Conservation (phyloP, 495 filamentous ascomycete genomes). For the Trichodelitschia bisporula region DNA sequence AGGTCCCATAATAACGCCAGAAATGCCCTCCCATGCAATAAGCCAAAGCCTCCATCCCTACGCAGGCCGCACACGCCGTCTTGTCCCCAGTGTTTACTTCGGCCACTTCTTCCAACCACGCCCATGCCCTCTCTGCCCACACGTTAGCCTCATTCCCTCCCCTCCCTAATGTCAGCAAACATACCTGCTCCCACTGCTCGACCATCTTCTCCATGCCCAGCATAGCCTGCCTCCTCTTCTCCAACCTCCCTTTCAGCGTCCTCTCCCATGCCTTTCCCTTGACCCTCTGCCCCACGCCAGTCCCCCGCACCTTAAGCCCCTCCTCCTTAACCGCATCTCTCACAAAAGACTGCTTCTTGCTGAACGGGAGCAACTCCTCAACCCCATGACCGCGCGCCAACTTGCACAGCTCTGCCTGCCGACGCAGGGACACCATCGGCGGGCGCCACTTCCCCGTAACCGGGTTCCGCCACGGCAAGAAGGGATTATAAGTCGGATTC, state of each 20-base stretch:
- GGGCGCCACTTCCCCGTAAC: conserved; percentile 53
- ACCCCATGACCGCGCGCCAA: conserved; percentile 57
- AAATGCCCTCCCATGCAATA: too few relatives aligned
- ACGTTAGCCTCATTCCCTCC: background rate
- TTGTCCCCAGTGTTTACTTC: too few relatives aligned
- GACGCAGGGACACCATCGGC: conserved; percentile 55
- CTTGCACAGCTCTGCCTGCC: conserved; percentile 83
- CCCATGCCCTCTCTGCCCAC: too few relatives aligned
- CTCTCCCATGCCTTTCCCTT: conserved; percentile 91
- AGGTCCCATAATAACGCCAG: too few relatives aligned
- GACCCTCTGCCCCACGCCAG: conserved; percentile 73
- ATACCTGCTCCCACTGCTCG: conserved; percentile 77
- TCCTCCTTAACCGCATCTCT: conserved; percentile 40
- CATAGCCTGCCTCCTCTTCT: conserved; percentile 79
- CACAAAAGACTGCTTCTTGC: conserved; percentile 48
- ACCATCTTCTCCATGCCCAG: conserved; percentile 77
- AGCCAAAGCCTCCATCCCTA: too few relatives aligned
- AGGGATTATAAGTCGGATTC: conserved; percentile 58
- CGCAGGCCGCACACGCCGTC: too few relatives aligned
- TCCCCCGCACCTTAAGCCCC: conserved; percentile 64
- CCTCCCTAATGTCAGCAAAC: conserved; percentile 9
- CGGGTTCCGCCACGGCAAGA: conserved; percentile 44
- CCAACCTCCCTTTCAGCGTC: conserved; percentile 58
- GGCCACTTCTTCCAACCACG: too few relatives aligned
- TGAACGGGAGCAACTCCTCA: conserved; percentile 57